Evolutionary conservation across 192 early-diverging fungal genomes (phyloP), one percentile per base, ranked within the genome.

Genomic region (Gonapodya sp.): DNA sequence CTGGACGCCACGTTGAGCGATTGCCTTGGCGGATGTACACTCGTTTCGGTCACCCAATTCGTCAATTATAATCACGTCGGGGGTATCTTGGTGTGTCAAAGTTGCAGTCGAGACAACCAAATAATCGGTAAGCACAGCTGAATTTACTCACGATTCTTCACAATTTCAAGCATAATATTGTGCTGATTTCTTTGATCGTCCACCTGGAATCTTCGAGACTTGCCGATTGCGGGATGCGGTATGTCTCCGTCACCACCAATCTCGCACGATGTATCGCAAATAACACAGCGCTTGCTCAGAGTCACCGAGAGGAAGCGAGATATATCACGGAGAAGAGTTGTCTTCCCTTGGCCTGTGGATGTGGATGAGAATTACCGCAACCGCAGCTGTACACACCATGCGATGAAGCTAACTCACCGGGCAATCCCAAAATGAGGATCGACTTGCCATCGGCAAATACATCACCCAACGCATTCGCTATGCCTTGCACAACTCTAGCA

Each of bases 171-270:
- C 75, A 77, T 77, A 33, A 77, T 77, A 33, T 77, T 77, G 75
- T 77, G 34, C 75, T 77, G 75, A 34, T 77, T 77, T 34, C 31
- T 18, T 34, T 33, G 2, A 33, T 77, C 75, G 75, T 34, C 30
- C 75, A 77, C 75, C 31, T 77, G 75, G 31, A 16, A 77, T 8
- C 75, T 18, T 34, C 75, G 75, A 33, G 30, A 77, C 75, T 31
- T 18, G 8, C 75, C 75, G 8, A 77, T 33, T 8, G 75, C 75
- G 16, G 75, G 75, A 31, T 77, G 75, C 8, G 75, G 75, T 2
- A 77, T 34, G 75, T 77, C 75, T 8, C 75, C 75, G 31, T 77
- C 75, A 2, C 75, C 75, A 77, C 75, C 75, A 34, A 77, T 77
- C 34, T 77, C 75, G 2, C 8, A 77, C 75, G 75, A 77, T 8